phyloP scores from a whole-genome alignment of 495 filamentous ascomycete genomes.

The Hypoxylon crocopeplum region DNA sequence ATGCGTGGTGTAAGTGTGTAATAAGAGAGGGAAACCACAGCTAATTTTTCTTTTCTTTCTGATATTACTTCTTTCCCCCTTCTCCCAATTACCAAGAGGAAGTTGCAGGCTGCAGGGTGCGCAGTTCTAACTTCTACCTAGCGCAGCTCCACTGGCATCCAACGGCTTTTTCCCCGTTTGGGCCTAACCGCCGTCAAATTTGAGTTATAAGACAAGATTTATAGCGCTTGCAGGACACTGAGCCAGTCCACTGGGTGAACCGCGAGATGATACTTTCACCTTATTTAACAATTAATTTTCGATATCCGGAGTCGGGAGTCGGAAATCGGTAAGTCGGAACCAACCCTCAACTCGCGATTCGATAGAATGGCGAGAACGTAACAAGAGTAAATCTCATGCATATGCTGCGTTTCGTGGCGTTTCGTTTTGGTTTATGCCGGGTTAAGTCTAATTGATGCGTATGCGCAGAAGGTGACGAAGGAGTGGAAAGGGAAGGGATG shows the following conservation, averaged over 20 bases:
- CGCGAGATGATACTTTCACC: neutral
- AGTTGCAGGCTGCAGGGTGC: slow-evolving; percentile 16
- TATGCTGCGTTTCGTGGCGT: slow-evolving; percentile 4
- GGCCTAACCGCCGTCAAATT: slow-evolving; percentile 28
- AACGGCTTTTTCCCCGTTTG: slow-evolving; percentile 26
- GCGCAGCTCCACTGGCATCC: slow-evolving; percentile 21
- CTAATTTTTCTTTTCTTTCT: too few relatives aligned
- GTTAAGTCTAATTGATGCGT: neutral
- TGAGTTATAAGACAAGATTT: slow-evolving; percentile 27
- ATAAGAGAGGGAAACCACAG: too few relatives aligned
- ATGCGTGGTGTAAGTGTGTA: too few relatives aligned
- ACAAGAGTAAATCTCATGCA: neutral
- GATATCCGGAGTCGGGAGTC: too few relatives aligned
- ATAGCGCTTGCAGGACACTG: slow-evolving; percentile 15
- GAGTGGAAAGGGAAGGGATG: too few relatives aligned
- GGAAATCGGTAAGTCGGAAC: neutral
- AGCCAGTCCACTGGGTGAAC: slow-evolving; percentile 18
- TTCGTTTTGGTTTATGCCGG: neutral
- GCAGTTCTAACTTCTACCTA: slow-evolving; percentile 2
- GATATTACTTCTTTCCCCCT: too few relatives aligned
- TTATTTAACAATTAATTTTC: neutral
- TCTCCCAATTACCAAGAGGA: neutral
- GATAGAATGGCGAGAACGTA: too few relatives aligned
- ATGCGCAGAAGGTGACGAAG: neutral
- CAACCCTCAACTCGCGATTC: too few relatives aligned